Conservation (phyloP, 2,329 filamentous ascomycete genomes). For the Trichoderma sp. region DNA sequence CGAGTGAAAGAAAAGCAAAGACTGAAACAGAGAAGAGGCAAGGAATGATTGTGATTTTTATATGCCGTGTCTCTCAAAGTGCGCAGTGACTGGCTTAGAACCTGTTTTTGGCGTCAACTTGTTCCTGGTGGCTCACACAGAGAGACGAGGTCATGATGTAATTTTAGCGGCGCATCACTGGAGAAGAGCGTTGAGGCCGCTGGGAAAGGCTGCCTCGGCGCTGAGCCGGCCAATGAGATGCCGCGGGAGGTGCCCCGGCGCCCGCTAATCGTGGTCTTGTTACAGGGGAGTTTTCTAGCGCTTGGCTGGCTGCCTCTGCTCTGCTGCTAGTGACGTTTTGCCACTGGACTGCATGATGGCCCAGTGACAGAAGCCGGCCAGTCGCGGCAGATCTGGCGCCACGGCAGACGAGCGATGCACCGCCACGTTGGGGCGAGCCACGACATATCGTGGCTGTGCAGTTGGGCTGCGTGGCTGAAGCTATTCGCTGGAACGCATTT, state of each 20-base stretch:
- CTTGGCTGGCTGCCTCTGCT: neutral
- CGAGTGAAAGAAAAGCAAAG: neutral
- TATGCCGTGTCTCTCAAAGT: neutral
- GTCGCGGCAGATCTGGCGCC: conserved; percentile 14
- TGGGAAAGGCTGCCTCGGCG: conserved; percentile 5
- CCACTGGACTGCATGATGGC: neutral
- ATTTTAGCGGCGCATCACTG: conserved; percentile 9
- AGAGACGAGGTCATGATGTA: conserved; percentile 23
- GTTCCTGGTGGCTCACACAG: neutral
- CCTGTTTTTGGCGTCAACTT: conserved; percentile 8
- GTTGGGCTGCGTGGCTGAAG: conserved; percentile 24
- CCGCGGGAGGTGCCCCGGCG: conserved; percentile 3
- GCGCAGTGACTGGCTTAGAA: conserved; percentile 18
- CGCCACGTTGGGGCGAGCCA: conserved; percentile 12
- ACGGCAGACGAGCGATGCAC: conserved; percentile 4
- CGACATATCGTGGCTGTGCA: conserved; percentile 5
- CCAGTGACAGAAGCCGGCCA: neutral
- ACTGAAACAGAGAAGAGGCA: neutral
- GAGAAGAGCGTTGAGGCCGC: conserved; percentile 2
- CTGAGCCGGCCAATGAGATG: conserved; percentile 12
- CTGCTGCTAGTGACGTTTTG: conserved; percentile 21
- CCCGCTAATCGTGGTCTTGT: neutral
- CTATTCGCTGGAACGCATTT: neutral
- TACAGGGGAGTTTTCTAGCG: conserved; percentile 22
- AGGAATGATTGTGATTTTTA: neutral